A percentile compares a stretch with the other conserved stretches of the same genome.
Evolutionary conservation across 345 rosid species (phyloP).

Genomic region (Lumnitzera littorea): DNA sequence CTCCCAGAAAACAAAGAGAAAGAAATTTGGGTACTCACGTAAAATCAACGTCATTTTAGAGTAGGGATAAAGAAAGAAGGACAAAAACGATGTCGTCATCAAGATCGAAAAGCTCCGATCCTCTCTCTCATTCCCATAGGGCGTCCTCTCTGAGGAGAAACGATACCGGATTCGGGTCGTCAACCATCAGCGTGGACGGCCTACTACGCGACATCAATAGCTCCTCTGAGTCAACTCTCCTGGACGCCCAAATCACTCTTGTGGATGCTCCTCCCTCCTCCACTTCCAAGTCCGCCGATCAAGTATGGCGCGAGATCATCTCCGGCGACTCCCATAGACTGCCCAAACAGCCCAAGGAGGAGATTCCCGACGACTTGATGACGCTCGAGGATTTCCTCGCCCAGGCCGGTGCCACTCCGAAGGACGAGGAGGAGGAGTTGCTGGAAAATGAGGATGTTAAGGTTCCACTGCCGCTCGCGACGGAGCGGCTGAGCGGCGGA

Average conservation of each 20-base stretch:
- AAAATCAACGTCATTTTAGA: no score
- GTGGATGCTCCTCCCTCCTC: slow-evolving; percentile 21
- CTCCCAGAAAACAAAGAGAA: no score
- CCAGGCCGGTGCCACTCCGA: slow-evolving; percentile 52
- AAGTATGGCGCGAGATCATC: slow-evolving; percentile 86
- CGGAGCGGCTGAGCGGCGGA: slow-evolving; percentile 40
- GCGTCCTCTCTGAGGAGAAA: slow-evolving; percentile 19
- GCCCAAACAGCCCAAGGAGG: slow-evolving; percentile 55
- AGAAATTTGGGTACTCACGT: no score
- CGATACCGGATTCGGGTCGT: slow-evolving; percentile 7
- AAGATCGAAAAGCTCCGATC: slow-evolving; percentile 54
- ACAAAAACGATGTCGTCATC: slow-evolving; percentile 42
- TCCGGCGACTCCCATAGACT: slow-evolving; percentile 16
- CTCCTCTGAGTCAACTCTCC: slow-evolving; percentile 36
- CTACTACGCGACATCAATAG: slow-evolving; percentile 24
- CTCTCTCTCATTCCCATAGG: slow-evolving; percentile 15
- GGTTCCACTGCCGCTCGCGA: slow-evolving; percentile 21
- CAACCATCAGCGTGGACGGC: slow-evolving; percentile 44
- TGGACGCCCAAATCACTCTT: slow-evolving; percentile 29
- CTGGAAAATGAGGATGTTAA: slow-evolving; percentile 18
- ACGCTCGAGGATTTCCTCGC: slow-evolving; percentile 91
- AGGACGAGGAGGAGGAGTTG: slow-evolving; percentile 5
- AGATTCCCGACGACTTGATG: slow-evolving; percentile 62
- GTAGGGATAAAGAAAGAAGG: no score
- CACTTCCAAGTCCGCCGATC: slow-evolving; percentile 39